phyloP scores from a whole-genome alignment of 2,329 filamentous ascomycete genomes.

The Amauroascus niger region DNA sequence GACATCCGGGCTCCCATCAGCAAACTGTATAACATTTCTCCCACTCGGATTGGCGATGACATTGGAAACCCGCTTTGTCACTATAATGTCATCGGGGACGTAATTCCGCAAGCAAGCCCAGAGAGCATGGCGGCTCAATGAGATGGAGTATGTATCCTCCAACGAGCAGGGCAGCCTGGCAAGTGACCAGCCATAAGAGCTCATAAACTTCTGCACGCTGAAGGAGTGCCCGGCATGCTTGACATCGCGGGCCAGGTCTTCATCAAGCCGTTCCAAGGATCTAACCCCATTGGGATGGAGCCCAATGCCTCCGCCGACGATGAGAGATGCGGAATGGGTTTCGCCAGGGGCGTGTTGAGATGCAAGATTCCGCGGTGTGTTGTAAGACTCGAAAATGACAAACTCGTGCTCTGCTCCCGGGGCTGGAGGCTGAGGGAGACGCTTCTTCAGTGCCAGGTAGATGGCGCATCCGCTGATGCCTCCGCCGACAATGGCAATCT shows the following conservation, averaged over 20 bases:
- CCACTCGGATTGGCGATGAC: constrained; percentile 23
- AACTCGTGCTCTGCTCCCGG: constrained; percentile 23
- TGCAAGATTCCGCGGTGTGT: constrained; percentile 23
- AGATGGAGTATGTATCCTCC: constrained; percentile 25
- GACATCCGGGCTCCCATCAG: constrained; percentile 25
- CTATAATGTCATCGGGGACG: constrained; percentile 28
- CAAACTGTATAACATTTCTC: constrained; percentile 27
- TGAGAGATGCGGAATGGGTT: constrained; percentile 27
- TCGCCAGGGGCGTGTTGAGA: constrained; percentile 17
- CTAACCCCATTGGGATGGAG: constrained; percentile 34
- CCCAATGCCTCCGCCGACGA: constrained; percentile 33
- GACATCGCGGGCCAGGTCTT: constrained; percentile 27
- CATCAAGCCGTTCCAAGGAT: constrained; percentile 32
- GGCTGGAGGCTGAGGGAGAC: constrained; percentile 24
- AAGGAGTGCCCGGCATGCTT: constrained; percentile 29
- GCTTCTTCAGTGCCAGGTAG: constrained; percentile 35
- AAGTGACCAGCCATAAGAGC: constrained; percentile 28
- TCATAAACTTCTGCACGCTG: constrained; percentile 27
- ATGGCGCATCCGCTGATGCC: constrained; percentile 35
- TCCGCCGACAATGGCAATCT: constrained; percentile 37
- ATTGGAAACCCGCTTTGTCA: constrained; percentile 26
- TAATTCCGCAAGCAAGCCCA: constrained; percentile 32
- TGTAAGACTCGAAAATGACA: constrained; percentile 36
- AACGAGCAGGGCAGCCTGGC: constrained; percentile 19
- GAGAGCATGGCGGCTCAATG: constrained; percentile 31